Conservation (phyloP, 768 basidiomycete species). For the Cyclocybe aegerita region DNA sequence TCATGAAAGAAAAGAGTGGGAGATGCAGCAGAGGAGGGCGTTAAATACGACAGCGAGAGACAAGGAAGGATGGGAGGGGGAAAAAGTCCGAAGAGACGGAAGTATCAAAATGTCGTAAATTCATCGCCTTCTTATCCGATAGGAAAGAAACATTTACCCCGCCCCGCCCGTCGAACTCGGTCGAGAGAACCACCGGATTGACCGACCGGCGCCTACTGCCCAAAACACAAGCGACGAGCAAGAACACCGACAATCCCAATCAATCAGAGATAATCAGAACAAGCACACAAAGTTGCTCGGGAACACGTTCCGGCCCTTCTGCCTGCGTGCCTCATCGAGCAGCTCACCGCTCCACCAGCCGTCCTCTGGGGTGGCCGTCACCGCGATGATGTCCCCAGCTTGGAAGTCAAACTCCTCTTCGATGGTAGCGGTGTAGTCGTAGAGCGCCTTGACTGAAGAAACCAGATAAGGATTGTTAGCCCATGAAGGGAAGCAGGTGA, state of each 20-base stretch:
- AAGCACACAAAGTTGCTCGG: constrained; percentile 87
- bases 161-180: too few species aligned
- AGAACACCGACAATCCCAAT: not conserved
- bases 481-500: not conserved
- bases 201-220: too few species aligned
- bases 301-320: constrained; percentile 75
- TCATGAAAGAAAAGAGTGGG: too few species aligned
- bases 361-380: constrained; percentile 90
- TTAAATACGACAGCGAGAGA: too few species aligned
- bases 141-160: too few species aligned
- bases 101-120: too few species aligned
- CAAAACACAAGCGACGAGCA: not conserved
- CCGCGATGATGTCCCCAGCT: constrained; percentile 91
- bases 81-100: too few species aligned
- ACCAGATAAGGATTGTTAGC: too few species aligned
- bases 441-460: constrained; percentile 78
- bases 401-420: constrained; percentile 98
- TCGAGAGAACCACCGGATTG: too few species aligned
- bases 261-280: constrained; percentile 43
- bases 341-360: constrained; percentile 97
- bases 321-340: constrained; percentile 71
- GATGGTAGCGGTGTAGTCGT: constrained; percentile 81
- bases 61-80: too few species aligned
- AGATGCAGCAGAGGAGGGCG: too few species aligned
- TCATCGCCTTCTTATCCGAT: too few species aligned